These are phyloP conservation scores for Populus alba DNA, from an alignment of 345 rosid genomes.

Conservation along the genomic window DNA sequence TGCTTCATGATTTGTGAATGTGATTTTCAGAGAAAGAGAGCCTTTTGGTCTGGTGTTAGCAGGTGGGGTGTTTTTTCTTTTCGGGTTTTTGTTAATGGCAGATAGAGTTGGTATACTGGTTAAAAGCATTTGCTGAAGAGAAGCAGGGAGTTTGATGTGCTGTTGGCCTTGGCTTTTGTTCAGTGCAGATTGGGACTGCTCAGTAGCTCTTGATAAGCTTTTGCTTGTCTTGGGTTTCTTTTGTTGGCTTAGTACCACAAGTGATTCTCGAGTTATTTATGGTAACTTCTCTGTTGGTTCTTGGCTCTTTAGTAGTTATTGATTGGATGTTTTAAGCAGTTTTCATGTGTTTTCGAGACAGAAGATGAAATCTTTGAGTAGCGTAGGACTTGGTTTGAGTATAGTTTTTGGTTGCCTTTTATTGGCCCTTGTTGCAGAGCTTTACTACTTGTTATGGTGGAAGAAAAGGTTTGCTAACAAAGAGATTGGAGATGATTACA, in stretches of 20 bases:
- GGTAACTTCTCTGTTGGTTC: conserved; percentile 4
- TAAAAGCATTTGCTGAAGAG: conserved; percentile 26
- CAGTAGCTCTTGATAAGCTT: conserved; percentile 6
- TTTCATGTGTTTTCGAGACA: conserved; percentile 11
- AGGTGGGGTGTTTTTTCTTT: not conserved
- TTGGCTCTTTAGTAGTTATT: not conserved
- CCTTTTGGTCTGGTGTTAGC: conserved; percentile 27
- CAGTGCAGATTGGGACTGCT: conserved; percentile 31
- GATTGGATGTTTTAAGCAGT: not conserved
- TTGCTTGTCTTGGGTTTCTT: not conserved
- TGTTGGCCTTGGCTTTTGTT: conserved; percentile 17
- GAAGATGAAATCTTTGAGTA: conserved; percentile 84
- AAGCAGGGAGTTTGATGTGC: conserved; percentile 12
- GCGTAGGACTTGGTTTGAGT: conserved; percentile 90
- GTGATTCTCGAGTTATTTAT: conserved; percentile 11
- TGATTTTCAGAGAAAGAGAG: conserved; percentile 34
- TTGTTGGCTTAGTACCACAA: not conserved
- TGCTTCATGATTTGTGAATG: conserved; percentile 30
- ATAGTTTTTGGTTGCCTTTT: conserved; percentile 81
- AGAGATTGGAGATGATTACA: conserved; percentile 53
- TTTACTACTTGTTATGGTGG: conserved; percentile 90
- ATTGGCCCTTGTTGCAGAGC: conserved; percentile 78
- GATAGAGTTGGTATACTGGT: conserved; percentile 25
- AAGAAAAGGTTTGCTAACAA: conserved; percentile 58
- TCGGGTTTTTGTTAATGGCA: conserved; percentile 16